Evolutionary conservation across 2,329 filamentous ascomycete species (phyloP).

Genomic region (Alternaria hordeiaustralica): DNA sequence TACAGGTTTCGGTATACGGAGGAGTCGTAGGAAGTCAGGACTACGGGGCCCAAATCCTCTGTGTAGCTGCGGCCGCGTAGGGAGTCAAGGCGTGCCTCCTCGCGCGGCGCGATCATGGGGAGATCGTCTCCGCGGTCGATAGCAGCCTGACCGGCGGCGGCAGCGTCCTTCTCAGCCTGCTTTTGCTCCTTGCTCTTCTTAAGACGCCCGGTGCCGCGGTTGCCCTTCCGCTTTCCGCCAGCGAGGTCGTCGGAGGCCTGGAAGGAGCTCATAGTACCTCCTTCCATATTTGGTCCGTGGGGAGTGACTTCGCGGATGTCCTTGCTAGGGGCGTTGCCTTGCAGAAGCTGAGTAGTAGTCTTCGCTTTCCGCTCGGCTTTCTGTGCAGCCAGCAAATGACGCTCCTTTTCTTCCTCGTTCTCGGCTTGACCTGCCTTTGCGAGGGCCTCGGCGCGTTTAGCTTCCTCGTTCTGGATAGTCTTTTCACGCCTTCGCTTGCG

Average conservation of each 20-base stretch:
- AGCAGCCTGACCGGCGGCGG: conserved; percentile 86
- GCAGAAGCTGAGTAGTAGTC: conserved; percentile 84
- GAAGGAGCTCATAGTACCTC: conserved; percentile 85
- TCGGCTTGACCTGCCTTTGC: conserved; percentile 78
- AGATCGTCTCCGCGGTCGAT: conserved; percentile 79
- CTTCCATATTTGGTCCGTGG: conserved; percentile 81
- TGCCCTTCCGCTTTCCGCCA: conserved; percentile 61
- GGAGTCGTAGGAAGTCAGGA: conserved; percentile 70
- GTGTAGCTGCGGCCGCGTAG: conserved; percentile 53
- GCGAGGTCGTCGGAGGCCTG: conserved; percentile 65
- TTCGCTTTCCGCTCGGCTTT: conserved; percentile 91
- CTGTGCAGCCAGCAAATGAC: conserved; percentile 83
- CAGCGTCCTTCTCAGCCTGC: conserved; percentile 73
- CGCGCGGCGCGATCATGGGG: conserved; percentile 65
- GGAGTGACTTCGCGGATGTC: conserved; percentile 74
- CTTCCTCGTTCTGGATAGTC: conserved; percentile 84
- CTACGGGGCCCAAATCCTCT: conserved; percentile 55
- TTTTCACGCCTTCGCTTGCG: conserved; percentile 94
- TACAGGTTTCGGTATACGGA: conserved; percentile 97
- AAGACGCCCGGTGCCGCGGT: conserved; percentile 65
- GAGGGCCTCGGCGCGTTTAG: conserved; percentile 81
- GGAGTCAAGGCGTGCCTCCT: conserved; percentile 59
- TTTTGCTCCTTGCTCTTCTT: conserved; percentile 87
- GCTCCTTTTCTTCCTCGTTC: conserved; percentile 81
- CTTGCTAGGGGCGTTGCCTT: conserved; percentile 78